Evolutionary conservation across 768 basidiomycete species (phyloP), one percentile per base, ranked within the genome.

Genomic region (Phylloporus arenicola): DNA sequence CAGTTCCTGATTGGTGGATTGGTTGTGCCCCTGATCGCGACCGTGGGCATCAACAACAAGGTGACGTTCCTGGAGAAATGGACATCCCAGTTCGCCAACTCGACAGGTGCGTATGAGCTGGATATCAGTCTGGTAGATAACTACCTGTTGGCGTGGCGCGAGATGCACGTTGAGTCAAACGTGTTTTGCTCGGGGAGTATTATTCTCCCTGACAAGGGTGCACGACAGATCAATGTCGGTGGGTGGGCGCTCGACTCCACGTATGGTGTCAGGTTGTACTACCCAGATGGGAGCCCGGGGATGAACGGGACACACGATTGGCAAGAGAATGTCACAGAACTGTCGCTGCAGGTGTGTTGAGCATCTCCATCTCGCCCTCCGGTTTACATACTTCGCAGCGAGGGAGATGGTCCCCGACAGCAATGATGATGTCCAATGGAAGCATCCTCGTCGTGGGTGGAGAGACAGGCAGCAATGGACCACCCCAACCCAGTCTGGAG

Each of bases 161-260:
- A 74, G 53, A 87, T 90, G 84, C 82, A 88, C 52, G 68, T 88
- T 56, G 73, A 86, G 68, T 74, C 84, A 10, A 85, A 91, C 56
- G 86, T 90, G 11, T 91, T 91, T 72, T 90, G 88, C 61, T 81
- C 88, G 4, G 88, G 72, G 10, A 79, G 80, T 39, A 70, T 91
- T 40, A 77, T 86, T 30, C 77, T 90, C 30, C 88, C 88, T 1
- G 88, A 90, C 61, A 84, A 82, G 53, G 81, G 68, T 14, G 88
- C 72, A 3, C 54, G 67, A 10, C 58, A 57, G 50, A 58, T 65
- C 42, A 62, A 63, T 38, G 33, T 69, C 9, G 59, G 63, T 16
- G 73, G 71, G 6, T 80, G 88, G 88, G 86, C 85, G 16, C 68
- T 79, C 45, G 70, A 78, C 2, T 88, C 86, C 19, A 88, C 86